Conservation (phyloP, 441 rosid species). For the Croton laevigatus region DNA sequence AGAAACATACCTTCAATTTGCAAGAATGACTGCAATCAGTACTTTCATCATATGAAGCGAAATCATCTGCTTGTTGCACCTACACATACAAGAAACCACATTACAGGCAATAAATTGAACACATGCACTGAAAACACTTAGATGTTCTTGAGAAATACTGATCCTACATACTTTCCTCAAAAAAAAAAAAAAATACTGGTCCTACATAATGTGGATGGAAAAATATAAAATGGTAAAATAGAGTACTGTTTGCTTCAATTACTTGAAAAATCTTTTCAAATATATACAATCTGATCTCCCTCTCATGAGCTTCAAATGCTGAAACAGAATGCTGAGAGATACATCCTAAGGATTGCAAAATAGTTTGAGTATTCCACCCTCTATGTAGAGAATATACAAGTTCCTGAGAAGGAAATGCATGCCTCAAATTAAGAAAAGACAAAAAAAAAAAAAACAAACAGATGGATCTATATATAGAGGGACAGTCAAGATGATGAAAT, state of each 20-base stretch:
- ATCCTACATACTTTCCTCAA: conserved; percentile 13
- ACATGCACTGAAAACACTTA: conserved; percentile 9
- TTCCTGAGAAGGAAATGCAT: conserved; percentile 43
- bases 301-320: conserved; percentile 57
- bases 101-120: conserved; percentile 22
- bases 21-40: conserved; percentile 49
- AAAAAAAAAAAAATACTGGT: too few relatives aligned
- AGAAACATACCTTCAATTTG: conserved; percentile 64
- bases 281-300: conserved; percentile 53
- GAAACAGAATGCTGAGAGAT: conserved; percentile 65
- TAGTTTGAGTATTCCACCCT: conserved; percentile 69
- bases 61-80: conserved; percentile 45
- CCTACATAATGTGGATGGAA: conserved; percentile 18
- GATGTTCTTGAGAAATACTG: conserved; percentile 20
- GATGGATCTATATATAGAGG: background rate
- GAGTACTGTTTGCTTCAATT: conserved; percentile 32
- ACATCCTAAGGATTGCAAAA: conserved; percentile 91
- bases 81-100: conserved; percentile 32
- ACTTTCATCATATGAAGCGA: conserved; percentile 38
- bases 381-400: conserved; percentile 62
- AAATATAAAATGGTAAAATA: conserved; percentile 13
- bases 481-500: background rate
- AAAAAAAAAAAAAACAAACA: background rate
- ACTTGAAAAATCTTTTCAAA: conserved; percentile 55
- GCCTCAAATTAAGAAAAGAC: background rate